Base-by-base conservation (phyloP, 176 grass and related monocot species). In the Avena insularis region DNA sequence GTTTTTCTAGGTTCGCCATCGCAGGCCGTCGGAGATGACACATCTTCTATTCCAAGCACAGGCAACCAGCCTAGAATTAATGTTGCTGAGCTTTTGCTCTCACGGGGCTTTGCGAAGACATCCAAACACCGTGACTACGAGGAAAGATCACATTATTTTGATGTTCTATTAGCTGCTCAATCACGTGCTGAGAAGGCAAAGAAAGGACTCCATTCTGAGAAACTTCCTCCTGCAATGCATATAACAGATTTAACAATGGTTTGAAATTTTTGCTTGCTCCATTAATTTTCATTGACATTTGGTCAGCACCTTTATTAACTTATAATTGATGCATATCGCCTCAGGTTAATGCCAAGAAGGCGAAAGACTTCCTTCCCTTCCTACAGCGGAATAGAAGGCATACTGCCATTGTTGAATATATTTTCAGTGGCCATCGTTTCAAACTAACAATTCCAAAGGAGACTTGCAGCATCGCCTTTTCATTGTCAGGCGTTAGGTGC, bases 371-470 rank as follows among this genome's bases (percentile, higher is more conserved):
- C 81, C 90, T 99, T 61, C 97, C 97, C 19, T 99, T 99, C 85
- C 76, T 99, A 60, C 94, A 94, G 78, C 73, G 91, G 54, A 99
- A 85, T 59, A 94, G 87, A 90, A 94, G 97, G 53, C 94, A 91
- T 82, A 54, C 94, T 0, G 97, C 97, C 8, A 69, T 99, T 4
- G 97, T 99, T 83, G 97, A 99, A 84, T 99, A 99, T 90, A 92
- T 99, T 60, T 91, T 99, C 73, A 99, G 97, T 23, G 94, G 97
- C 15, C 97, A 99, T 86, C 93, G 97, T 21, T 99, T 99, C 86
- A 99, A 99, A 77, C 78, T 99, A 45, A 88, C 93, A 71, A 96
- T 99, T 59, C 97, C 97, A 14, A 99, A 99, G 89, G 97, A 99
- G 86, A 99, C 97, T 16, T 99, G 97, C 74, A 99, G 89, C 67